Base-by-base conservation (phyloP, 352 stramenopile species). In the Globisporangium spinosum region DNA sequence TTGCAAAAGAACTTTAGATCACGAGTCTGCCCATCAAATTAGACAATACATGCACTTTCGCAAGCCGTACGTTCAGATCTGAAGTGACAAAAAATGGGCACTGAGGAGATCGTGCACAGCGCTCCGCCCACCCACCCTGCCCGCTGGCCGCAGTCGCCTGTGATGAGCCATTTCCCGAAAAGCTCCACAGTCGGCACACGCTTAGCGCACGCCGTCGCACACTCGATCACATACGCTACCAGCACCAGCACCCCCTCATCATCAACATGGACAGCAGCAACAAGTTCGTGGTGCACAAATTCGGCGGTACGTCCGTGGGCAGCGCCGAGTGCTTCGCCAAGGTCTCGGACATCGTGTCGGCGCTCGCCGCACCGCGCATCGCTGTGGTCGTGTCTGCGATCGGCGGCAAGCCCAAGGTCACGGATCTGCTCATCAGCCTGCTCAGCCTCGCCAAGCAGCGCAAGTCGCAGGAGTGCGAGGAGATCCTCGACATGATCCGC, bases 261-360 rank as follows among this genome's bases (percentile, higher is more conserved):
- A 27, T 17, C 22, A 51, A 35, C 23, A 62, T 61, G 34, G 40
- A 49, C 51, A 62, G 27, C 25, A 43, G n/a, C 49, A 64, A 77
- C 70, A 81, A 90, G 70, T 95, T 93, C 49, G 91, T 98, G 38
- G 93, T 98, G 35, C 97, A 99, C 82, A 99, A 99, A 75, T 99
- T 99, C 78, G 97, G 97, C 64, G 97, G 97, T 49, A 98, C 90
- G 57, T 98, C 89, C 53, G 82, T 99, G 27, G 96, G 95, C 58
- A 97, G 95, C 74, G 83, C 93, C 57, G 86, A 95, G 59, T 94
- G 95, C 67, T 97, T 99, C 68, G 88, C 83, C 58, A 83, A 89
- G 45, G 87, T 95, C 25, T 71, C 72, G n/a, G 74, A 88, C 62
- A 95, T 93, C 58, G 77, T 94, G 20, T 76, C 84, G 40, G 68